Percentiles rank a stretch among this genome's conserved stretches.
Conservation (phyloP, 805 yeast genomes). For the Schwanniomyces sp. region DNA sequence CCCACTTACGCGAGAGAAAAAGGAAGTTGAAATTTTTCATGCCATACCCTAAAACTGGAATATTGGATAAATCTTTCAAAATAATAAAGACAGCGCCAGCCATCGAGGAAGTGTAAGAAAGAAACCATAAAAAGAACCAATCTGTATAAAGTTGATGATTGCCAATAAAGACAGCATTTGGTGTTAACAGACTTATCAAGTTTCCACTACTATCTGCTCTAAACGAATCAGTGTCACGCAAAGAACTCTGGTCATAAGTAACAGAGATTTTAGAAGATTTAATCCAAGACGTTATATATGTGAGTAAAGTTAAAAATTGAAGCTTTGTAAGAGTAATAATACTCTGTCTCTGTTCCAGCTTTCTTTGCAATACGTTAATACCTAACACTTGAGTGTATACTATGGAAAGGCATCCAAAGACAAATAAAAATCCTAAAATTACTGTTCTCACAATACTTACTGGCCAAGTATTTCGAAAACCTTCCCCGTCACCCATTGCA, state of each 20-base stretch:
- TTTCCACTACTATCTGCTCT: conserved; percentile 27
- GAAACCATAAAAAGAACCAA: conserved; percentile 91
- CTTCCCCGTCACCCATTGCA: background rate
- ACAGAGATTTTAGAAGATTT: conserved; percentile 55
- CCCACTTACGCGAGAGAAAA: conserved; percentile 86
- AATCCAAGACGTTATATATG: conserved; percentile 48
- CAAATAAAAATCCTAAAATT: conserved; percentile 19
- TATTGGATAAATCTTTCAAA: conserved; percentile 69
- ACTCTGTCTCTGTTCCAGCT: conserved; percentile 36
- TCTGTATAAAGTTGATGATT: conserved; percentile 95
- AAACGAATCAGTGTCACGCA: conserved; percentile 19
- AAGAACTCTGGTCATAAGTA: conserved; percentile 41
- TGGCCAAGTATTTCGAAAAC: conserved; percentile 15
- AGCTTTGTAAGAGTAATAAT: conserved; percentile 55
- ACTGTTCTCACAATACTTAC: conserved; percentile 20
- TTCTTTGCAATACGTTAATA: conserved; percentile 23
- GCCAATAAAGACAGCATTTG: conserved; percentile 67
- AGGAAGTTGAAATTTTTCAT: conserved; percentile 78
- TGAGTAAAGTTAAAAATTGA: conserved; percentile 55
- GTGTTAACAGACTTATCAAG: conserved; percentile 31
- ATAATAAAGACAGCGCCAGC: conserved; percentile 70
- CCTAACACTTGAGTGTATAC: conserved; percentile 48
- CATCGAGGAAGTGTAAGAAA: conserved; percentile 65
- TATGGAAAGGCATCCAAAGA: conserved; percentile 37
- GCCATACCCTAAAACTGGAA: conserved; percentile 84